phyloP scores from a whole-genome alignment of 108 stramenopile species.

The Cylindrotheca closterium region DNA sequence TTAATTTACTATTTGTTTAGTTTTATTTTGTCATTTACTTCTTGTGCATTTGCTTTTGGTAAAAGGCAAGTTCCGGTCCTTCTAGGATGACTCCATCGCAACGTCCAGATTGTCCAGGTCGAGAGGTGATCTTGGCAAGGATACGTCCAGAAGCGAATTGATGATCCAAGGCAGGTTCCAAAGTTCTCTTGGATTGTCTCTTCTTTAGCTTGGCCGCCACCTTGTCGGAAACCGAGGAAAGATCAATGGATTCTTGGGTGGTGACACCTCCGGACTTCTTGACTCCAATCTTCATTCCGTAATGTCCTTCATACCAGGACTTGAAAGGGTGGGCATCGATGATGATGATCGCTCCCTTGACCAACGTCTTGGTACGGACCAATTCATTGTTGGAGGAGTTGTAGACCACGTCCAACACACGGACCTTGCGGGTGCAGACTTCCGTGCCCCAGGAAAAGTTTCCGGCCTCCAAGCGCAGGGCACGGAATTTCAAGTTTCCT shows the following conservation, averaged over 20 bases:
- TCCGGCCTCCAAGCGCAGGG: constrained; percentile 93
- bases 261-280: constrained; percentile 83
- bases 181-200: constrained; percentile 82
- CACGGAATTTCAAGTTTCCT: constrained; percentile 97
- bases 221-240: constrained; percentile 61
- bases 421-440: constrained; percentile 97
- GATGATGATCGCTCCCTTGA: constrained; percentile 97
- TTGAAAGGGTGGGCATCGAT: constrained; percentile 99
- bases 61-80: constrained; percentile 98
- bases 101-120: constrained; percentile 98
- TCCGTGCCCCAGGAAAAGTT: constrained; percentile 99
- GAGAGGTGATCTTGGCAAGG: constrained; percentile 93
- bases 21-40: constrained; percentile 87
- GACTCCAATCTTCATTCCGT: constrained; percentile 91
- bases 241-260: constrained; percentile 45
- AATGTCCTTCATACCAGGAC: constrained; percentile 97
- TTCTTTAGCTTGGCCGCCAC: constrained; percentile 80
- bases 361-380: constrained; percentile 99
- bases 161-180: constrained; percentile 90
- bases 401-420: constrained; percentile 98
- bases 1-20: too few species aligned
- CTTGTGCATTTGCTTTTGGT: constrained; percentile 94
- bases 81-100: constrained; percentile 98
- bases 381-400: constrained; percentile 99
- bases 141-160: constrained; percentile 98